phyloP scores from a whole-genome alignment of 371 early-diverging fungal species.

The Saksenaea oblongispora region DNA sequence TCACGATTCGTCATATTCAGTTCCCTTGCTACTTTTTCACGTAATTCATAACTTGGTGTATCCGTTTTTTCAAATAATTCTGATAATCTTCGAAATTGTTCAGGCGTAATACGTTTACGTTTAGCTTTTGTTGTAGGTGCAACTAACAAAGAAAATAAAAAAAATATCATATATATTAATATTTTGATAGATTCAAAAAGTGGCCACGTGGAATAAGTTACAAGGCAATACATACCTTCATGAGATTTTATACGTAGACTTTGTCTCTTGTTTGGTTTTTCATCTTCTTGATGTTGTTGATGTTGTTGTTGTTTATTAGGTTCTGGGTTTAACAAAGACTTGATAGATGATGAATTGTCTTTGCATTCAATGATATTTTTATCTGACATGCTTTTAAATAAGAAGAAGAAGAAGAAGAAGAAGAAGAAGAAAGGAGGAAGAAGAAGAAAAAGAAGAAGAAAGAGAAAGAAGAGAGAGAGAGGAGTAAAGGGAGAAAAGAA shows the following conservation, averaged over 20 bases:
- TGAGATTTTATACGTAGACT: conserved; percentile 40
- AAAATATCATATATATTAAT: neutral
- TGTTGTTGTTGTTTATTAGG: neutral
- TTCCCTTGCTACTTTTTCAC: conserved; percentile 81
- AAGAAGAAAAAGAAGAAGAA: neutral
- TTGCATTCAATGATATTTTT: neutral
- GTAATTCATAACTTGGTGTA: conserved; percentile 85
- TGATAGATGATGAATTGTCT: conserved; percentile 2
- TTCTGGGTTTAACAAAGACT: neutral
- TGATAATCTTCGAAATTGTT: conserved; percentile 68
- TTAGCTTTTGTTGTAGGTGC: conserved; percentile 52
- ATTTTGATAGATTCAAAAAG: too few species aligned
- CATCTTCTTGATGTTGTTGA: too few species aligned
- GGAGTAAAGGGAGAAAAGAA: neutral
- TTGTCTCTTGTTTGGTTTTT: conserved; percentile 18
- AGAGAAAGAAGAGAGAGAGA: neutral
- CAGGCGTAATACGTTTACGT: conserved; percentile 73
- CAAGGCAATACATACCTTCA: conserved; percentile 26
- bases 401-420: neutral
- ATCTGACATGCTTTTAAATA: neutral
- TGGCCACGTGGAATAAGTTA: conserved; percentile 1
- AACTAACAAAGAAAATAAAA: neutral
- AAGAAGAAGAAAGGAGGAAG: neutral
- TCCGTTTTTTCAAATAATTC: conserved; percentile 74
- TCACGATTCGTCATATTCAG: conserved; percentile 92